Evolutionary conservation across 352 stramenopile species (phyloP), one percentile per base, ranked within the genome.

Genomic region (Globisporangium cystogenes): DNA sequence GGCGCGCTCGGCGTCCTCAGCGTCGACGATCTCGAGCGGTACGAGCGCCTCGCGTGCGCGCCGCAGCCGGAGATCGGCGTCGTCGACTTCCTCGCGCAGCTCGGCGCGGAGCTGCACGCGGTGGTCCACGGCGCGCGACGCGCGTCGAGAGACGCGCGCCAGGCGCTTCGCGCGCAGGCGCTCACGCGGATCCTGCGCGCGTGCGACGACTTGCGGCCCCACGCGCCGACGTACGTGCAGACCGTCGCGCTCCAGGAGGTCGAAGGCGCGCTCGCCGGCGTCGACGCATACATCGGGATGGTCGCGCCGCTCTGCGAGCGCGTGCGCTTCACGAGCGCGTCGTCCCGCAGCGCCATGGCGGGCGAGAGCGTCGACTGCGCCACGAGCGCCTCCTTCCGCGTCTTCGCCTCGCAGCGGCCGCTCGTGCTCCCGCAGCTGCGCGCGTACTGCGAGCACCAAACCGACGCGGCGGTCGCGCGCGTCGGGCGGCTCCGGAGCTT

Each of bases 1-100:
- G 72, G 67, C 2, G 41, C 31, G 0, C 12, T 76, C 14, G 82
- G 82, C 1, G 55, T 89, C 0, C 51, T 93, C 3, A 65, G 72
- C 7, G 51, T 91, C n/a, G 71, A 91, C 51, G 82, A 89, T 26
- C 62, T 93, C 37, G 60, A 74, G 16, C 59, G 47, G 1, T 87
- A 90, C 40, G 70, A 68, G 27, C 59, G 60, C 0, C 52, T 81
- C 2, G 48, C 73, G 1, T 46, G 56, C 15, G 72, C 79, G 39
- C 2, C 52, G 0, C 78, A 89, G 20, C 82, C 82, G 16, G 82
- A 93, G 59, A 64, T 89, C 14, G 82, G 82, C 0, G 47, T 93
- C 14, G 69, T 91, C n/a, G 82, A 93, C 51, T 91, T 88, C 48
- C 50, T 93, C 11, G 62, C 65, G 10, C 73, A 69, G 40, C 59